These are phyloP conservation scores for Phytophthora niederhauseri DNA, from an alignment of 352 stramenopile genomes.

Conservation along the genomic window DNA sequence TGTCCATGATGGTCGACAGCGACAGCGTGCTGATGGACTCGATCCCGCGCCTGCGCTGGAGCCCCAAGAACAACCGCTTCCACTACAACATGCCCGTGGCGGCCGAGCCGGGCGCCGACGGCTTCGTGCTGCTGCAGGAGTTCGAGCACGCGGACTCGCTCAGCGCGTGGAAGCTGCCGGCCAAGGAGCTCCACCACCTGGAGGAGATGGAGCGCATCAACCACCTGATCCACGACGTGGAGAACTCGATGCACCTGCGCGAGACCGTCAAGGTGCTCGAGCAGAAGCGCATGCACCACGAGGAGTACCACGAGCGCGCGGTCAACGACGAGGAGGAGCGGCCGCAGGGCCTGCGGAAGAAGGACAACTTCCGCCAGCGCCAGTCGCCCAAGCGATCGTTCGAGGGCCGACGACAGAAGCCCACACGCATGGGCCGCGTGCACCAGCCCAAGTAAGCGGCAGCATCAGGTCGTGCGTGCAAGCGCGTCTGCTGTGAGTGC, in stretches of 20 bases:
- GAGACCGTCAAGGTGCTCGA: conserved; percentile 67
- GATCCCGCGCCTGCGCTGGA: conserved; percentile 79
- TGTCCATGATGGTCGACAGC: conserved; percentile 52
- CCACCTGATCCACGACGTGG: conserved; percentile 70
- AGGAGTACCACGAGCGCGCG: conserved; percentile 65
- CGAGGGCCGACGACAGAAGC: conserved; percentile 54
- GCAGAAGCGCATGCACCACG: conserved; percentile 62
- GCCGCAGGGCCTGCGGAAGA: conserved; percentile 49
- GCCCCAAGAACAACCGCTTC: conserved; percentile 74
- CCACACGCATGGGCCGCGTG: conserved; percentile 62
- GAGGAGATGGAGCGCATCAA: conserved; percentile 83
- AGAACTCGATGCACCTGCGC: conserved; percentile 67
- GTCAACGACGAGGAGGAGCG: conserved; percentile 63
- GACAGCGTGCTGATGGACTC: conserved; percentile 49
- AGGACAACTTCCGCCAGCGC: conserved; percentile 48
- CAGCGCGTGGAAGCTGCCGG: conserved; percentile 43
- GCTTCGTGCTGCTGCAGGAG: conserved; percentile 78
- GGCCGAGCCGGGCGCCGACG: conserved; percentile 57
- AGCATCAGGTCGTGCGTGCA: background rate
- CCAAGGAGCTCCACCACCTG: conserved; percentile 61
- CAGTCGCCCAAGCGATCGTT: conserved; percentile 49
- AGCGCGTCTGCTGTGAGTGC: background rate
- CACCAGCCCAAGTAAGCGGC: conserved; percentile 66
- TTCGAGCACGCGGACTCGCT: conserved; percentile 63
- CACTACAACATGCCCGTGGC: conserved; percentile 75